Evolutionary conservation across 208 protist genomes (phyloP).

Genomic region (Acanthamoeba lugdunensis): DNA sequence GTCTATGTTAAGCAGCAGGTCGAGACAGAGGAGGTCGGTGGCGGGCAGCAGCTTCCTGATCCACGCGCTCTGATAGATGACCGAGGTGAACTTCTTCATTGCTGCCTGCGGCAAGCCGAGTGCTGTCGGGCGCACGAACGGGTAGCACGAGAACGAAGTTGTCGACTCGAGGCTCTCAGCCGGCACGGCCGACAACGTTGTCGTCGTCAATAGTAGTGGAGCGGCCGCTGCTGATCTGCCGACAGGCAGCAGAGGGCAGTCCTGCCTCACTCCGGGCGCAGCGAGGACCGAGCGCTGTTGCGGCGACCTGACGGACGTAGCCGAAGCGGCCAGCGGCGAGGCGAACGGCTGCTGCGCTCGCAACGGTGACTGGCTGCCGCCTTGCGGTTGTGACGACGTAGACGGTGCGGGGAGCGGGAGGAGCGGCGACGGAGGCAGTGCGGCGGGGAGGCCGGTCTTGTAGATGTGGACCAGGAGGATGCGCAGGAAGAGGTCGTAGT

Average conservation of each 20-base stretch:
- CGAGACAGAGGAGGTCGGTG: neutral
- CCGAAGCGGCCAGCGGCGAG: neutral
- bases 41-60: neutral
- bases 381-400: too few species aligned
- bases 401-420: neutral
- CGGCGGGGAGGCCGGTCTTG: neutral
- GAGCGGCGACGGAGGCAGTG: neutral
- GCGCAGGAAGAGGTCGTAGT: slow-evolving; percentile 23
- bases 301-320: neutral
- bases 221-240: too few species aligned
- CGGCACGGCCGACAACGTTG: too few species aligned
- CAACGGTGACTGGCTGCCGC: too few species aligned
- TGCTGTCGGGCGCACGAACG: neutral
- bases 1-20: slow-evolving; percentile 4
- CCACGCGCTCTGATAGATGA: slow-evolving; percentile 18
- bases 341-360: neutral
- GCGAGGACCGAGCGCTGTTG: too few species aligned
- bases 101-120: neutral
- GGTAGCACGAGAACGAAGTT: neutral
- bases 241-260: too few species aligned
- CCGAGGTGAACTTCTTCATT: slow-evolving; percentile 1
- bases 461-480: slow-evolving; percentile 17
- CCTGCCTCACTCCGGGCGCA: too few species aligned
- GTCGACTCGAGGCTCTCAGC: neutral
- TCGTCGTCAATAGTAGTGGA: too few species aligned